phyloP scores from a whole-genome alignment of 176 grass and related monocot species.

The Phoenix dactylifera region DNA sequence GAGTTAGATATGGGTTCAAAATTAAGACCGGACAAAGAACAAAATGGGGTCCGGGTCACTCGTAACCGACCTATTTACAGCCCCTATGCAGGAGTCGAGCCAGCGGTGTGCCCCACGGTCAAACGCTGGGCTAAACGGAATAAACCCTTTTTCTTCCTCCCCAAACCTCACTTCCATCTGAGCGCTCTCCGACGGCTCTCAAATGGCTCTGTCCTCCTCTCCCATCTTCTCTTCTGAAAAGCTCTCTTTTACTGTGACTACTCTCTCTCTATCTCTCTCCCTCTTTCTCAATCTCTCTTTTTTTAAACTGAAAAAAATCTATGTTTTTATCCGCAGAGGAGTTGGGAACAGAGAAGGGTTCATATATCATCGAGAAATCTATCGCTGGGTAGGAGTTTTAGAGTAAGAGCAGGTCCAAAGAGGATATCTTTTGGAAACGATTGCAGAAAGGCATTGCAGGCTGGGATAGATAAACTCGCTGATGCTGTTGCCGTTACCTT shows the following conservation, averaged over 20 bases:
- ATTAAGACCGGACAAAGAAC: no score
- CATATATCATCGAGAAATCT: background rate
- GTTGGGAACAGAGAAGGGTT: background rate
- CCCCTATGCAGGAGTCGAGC: no score
- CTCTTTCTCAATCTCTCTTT: background rate
- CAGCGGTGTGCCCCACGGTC: no score
- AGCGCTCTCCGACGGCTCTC: no score
- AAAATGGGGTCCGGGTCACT: no score
- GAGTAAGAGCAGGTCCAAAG: slow-evolving; percentile 48
- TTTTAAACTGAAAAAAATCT: background rate
- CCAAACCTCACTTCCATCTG: no score
- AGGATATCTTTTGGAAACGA: slow-evolving; percentile 50
- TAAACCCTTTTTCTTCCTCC: no score
- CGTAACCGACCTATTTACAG: no score
- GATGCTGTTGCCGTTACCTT: slow-evolving; percentile 74
- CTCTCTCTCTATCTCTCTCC: background rate
- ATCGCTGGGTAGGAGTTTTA: slow-evolving; percentile 13
- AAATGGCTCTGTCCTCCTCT: background rate
- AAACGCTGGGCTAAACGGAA: no score
- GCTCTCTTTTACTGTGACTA: background rate
- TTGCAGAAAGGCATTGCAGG: slow-evolving; percentile 56
- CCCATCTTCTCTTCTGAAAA: background rate
- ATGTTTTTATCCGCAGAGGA: background rate
- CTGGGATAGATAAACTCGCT: slow-evolving; percentile 88
- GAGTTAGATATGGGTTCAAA: no score